phyloP scores from a whole-genome alignment of 78 protist species.

The Dictyostelium citrinum region DNA sequence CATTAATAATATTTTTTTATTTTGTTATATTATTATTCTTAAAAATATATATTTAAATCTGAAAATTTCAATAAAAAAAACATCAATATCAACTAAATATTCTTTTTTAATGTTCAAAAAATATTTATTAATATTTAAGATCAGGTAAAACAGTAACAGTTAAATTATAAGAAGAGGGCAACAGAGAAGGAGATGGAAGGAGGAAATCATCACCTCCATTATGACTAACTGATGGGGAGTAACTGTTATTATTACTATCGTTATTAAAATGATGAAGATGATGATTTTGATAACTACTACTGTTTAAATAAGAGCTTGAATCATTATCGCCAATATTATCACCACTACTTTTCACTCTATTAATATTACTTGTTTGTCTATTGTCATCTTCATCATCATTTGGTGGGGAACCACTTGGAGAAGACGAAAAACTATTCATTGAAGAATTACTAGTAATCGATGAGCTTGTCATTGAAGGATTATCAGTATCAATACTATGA shows the following conservation, averaged over 20 bases:
- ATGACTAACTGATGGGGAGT: not conserved
- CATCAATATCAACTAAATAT: too few relatives aligned
- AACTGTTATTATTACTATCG: not conserved
- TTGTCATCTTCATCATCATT: not conserved
- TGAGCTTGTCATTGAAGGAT: constrained; percentile 25
- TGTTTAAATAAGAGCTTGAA: not conserved
- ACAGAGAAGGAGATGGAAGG: not conserved
- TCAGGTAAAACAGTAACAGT: constrained; percentile 3
- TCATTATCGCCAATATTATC: not conserved
- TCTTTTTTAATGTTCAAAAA: too few relatives aligned
- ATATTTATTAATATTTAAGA: not conserved
- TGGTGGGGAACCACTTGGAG: not conserved
- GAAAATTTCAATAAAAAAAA: too few relatives aligned
- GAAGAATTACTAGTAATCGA: not conserved
- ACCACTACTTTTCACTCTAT: not conserved
- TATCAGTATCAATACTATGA: constrained; percentile 53
- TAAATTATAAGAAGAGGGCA: constrained; percentile 28
- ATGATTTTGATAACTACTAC: not conserved
- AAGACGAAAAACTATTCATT: not conserved
- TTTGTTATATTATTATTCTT: too few relatives aligned
- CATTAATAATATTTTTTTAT: too few relatives aligned
- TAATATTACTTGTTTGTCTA: not conserved
- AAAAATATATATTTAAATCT: too few relatives aligned
- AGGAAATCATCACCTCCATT: not conserved
- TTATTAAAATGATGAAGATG: not conserved